Evolutionary conservation across 768 basidiomycete species (phyloP), one percentile per base, ranked within the genome.

Genomic region (Xerocomus brunneocitrinus): DNA sequence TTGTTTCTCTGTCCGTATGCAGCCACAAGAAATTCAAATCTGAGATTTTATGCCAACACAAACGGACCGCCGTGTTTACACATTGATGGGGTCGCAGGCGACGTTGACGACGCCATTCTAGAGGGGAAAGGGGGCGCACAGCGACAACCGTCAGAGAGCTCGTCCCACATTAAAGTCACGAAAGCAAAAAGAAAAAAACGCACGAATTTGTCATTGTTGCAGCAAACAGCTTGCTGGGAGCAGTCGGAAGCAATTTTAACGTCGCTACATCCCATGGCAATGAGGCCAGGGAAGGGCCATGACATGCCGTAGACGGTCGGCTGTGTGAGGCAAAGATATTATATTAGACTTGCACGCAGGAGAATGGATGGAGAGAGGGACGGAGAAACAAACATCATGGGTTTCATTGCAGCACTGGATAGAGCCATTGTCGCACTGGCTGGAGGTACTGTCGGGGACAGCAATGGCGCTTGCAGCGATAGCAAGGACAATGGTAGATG

Each of bases 401-500:
- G 5, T 1, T 0, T 5, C 0, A 14, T 40, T 16, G 50, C 64
- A 66, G 48, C 63, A 64, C 19, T 58, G 48, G 4, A 60, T 4
- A 2, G 2, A 0, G 2, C 50, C 52, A 4, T 22, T 46, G 56
- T 53, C 24, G 10, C 63, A 64, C 28, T 63, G 39, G 38, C 49
- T 60, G 5, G 14, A 9, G 8, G 0, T 8, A 19, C 28, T 4
- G 28, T 48, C 50, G 16, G 12, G 39, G 8, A 13, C 43, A 27
- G 60, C 55, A 10, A 60, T 32, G 47, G 5, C 49, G 39, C 42
- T 14, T 5, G 64, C 56, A 40, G 35, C 53, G 35, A 56, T 27
- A 19, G 56, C 54, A 4, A 66, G 47, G 41, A 60, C 34, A 44
- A 64, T 6, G 44, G 45, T 40, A 4, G 45, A 58, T 8, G 22